These are phyloP conservation scores for Colletotrichum gloeosporioides DNA, from an alignment of 2,329 filamentous ascomycete genomes.

Conservation along the genomic window DNA sequence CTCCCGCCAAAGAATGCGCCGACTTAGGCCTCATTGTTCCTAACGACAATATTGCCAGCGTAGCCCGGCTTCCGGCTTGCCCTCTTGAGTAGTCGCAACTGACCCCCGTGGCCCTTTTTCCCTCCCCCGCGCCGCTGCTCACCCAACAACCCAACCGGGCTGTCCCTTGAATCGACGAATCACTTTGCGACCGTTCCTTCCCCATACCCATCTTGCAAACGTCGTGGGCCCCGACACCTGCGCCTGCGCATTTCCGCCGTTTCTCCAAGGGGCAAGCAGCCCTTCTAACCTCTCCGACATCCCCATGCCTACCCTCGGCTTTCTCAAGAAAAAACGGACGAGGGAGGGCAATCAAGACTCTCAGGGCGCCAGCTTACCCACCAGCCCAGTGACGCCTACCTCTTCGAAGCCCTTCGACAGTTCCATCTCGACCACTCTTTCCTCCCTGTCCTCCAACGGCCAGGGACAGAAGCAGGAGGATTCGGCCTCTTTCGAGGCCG, in stretches of 20 bases:
- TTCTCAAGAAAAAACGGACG: conserved; percentile 98
- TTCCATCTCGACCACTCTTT: conserved; percentile 26
- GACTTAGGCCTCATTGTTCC: conserved; percentile 15
- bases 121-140: conserved; percentile 1
- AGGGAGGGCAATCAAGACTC: conserved; percentile 83
- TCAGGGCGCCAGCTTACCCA: conserved; percentile 69
- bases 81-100: not conserved
- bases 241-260: conserved; percentile 5
- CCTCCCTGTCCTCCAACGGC: conserved; percentile 23
- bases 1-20: not conserved
- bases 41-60: conserved; percentile 10
- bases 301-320: conserved; percentile 90
- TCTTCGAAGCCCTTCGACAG: conserved; percentile 56
- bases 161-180: conserved; percentile 18
- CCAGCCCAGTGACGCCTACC: conserved; percentile 67
- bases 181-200: conserved; percentile 18
- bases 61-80: not conserved
- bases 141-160: conserved; percentile 4
- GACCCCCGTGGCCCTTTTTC: not conserved
- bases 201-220: conserved; percentile 15
- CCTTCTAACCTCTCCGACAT: conserved; percentile 30
- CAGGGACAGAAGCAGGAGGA: conserved; percentile 21
- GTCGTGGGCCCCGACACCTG: conserved; percentile 17
- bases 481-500: conserved; percentile 21
- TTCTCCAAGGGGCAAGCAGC: conserved; percentile 9